Evolutionary conservation across 495 filamentous ascomycete genomes (phyloP).

Genomic region (Xylaria grammica): DNA sequence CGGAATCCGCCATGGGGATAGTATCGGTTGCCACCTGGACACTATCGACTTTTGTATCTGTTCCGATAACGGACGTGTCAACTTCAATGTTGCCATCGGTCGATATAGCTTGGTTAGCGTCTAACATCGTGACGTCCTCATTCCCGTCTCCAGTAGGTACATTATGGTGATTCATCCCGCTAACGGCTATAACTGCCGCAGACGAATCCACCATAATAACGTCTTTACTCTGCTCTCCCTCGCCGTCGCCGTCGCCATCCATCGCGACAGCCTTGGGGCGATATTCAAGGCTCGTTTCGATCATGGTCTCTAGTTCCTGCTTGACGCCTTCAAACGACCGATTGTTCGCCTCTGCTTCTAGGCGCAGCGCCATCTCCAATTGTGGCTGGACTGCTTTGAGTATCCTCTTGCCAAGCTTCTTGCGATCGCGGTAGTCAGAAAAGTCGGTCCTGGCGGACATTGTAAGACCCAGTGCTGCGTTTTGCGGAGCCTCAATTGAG

Average conservation of each 20-base stretch:
- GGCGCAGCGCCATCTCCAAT: conserved; percentile 75
- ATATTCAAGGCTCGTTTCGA: conserved; percentile 62
- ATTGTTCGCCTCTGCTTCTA: conserved; percentile 77
- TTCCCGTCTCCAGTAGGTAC: conserved; percentile 27
- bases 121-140: conserved; percentile 30
- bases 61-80: conserved; percentile 41
- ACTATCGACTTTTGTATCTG: conserved; percentile 40
- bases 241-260: conserved; percentile 30
- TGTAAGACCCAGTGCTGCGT: conserved; percentile 31
- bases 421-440: conserved; percentile 53
- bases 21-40: conserved; percentile 31
- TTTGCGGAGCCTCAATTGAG: conserved; percentile 28
- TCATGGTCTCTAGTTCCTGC: conserved; percentile 72
- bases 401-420: conserved; percentile 78
- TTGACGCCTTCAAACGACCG: conserved; percentile 71
- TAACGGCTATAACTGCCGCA: conserved; percentile 48
- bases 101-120: conserved; percentile 29
- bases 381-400: conserved; percentile 77
- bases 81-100: conserved; percentile 47
- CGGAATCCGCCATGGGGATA: conserved; percentile 23
- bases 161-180: conserved; percentile 40
- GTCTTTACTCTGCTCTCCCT: conserved; percentile 42
- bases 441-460: conserved; percentile 41
- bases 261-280: conserved; percentile 37
- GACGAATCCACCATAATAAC: conserved; percentile 55